These are phyloP conservation scores for Fraxinus xanthoxyloides DNA, from an alignment of 305 asterid genomes.

Conservation along the genomic window DNA sequence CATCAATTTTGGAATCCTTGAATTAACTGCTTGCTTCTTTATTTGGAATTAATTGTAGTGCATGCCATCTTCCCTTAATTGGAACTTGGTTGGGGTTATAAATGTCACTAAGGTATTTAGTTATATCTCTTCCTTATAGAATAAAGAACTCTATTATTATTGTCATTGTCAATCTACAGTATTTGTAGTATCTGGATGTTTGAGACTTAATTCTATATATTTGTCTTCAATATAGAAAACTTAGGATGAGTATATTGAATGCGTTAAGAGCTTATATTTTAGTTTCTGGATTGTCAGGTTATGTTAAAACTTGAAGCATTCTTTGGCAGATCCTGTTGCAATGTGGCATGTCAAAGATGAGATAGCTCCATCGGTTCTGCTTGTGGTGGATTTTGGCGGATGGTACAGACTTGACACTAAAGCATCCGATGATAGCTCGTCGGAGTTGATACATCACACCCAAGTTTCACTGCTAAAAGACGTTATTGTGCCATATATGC, in stretches of 20 bases:
- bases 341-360: slow-evolving; percentile 92
- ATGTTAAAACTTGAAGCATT: slow-evolving; percentile 90
- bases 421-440: slow-evolving; percentile 45
- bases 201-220: not conserved
- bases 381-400: slow-evolving; percentile 95
- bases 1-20: slow-evolving; percentile 8
- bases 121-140: not conserved
- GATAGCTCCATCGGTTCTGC: slow-evolving; percentile 81
- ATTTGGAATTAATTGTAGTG: not conserved
- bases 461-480: slow-evolving; percentile 90
- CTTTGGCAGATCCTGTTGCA: slow-evolving; percentile 99
- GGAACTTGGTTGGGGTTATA: slow-evolving; percentile 5
- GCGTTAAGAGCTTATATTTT: slow-evolving; percentile 54
- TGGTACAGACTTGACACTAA: slow-evolving; percentile 76
- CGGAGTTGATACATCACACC: slow-evolving; percentile 70
- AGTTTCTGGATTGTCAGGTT: slow-evolving; percentile 81
- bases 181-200: not conserved
- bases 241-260: slow-evolving; percentile 26
- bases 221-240: slow-evolving; percentile 4
- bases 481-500: slow-evolving; percentile 84
- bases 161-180: not conserved
- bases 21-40: not conserved
- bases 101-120: not conserved
- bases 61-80: slow-evolving; percentile 3
- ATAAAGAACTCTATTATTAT: not conserved